Conservation (phyloP, 2,329 filamentous ascomycete genomes). For the Sporothrix mexicana region DNA sequence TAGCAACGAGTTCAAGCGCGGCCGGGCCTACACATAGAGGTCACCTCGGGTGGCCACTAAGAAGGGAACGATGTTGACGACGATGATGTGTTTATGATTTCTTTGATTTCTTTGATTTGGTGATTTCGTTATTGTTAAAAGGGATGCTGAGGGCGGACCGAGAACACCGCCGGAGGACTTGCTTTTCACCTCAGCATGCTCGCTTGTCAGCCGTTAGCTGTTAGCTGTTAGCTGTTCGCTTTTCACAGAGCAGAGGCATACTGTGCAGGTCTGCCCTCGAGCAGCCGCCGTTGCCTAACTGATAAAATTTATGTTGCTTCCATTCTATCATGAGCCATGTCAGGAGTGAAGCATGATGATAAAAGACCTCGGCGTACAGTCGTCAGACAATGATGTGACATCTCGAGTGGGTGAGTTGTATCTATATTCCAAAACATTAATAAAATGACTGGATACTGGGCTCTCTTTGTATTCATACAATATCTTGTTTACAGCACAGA, state of each 20-base stretch:
- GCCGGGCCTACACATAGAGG: slow-evolving; percentile 18
- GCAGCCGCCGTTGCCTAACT: neutral
- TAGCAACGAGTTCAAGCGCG: slow-evolving; percentile 27
- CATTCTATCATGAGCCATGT: neutral
- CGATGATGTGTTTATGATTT: neutral
- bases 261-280: neutral
- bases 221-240: neutral
- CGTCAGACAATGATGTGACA: too few species aligned
- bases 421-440: too few species aligned
- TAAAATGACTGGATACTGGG: too few species aligned
- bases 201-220: neutral
- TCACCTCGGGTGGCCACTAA: neutral
- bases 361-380: too few species aligned
- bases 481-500: too few species aligned
- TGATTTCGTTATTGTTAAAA: neutral
- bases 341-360: too few species aligned
- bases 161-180: too few species aligned
- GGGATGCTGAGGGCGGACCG: neutral
- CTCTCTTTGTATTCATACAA: too few species aligned
- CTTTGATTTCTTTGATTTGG: neutral
- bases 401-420: too few species aligned
- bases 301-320: neutral
- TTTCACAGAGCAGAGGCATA: neutral
- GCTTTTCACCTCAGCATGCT: too few species aligned
- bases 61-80: neutral